Conservation (phyloP, 257 asterid species). For the Capsicum baccatum region DNA sequence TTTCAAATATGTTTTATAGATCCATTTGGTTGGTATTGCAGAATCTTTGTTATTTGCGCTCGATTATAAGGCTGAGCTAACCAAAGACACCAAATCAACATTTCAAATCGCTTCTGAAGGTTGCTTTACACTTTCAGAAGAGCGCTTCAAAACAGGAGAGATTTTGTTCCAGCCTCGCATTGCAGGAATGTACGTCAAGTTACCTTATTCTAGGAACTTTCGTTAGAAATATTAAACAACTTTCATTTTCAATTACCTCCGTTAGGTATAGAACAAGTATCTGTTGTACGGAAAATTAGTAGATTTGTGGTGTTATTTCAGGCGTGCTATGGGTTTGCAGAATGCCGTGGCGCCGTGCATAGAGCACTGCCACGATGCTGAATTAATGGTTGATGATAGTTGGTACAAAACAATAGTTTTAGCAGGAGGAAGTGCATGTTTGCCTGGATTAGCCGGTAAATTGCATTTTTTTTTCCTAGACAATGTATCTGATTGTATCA, state of each 20-base stretch:
- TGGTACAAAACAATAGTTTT: slow-evolving; percentile 91
- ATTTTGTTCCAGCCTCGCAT: slow-evolving; percentile 86
- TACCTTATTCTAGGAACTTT: too few relatives aligned
- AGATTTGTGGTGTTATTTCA: slow-evolving; percentile 42
- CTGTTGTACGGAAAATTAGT: slow-evolving; percentile 9
- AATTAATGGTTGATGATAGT: slow-evolving; percentile 62
- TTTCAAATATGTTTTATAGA: slow-evolving; percentile 20
- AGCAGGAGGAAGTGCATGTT: slow-evolving; percentile 91
- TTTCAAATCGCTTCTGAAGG: slow-evolving; percentile 64
- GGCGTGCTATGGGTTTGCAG: slow-evolving; percentile 88
- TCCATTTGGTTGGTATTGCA: slow-evolving; percentile 49
- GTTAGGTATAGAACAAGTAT: too few relatives aligned
- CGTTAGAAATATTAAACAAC: too few relatives aligned
- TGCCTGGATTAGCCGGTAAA: slow-evolving; percentile 96
- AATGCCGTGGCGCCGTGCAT: slow-evolving; percentile 87
- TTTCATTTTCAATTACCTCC: too few relatives aligned
- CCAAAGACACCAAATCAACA: slow-evolving; percentile 72
- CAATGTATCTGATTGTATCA: slow-evolving; percentile 20
- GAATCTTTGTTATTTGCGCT: slow-evolving; percentile 90
- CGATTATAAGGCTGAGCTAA: slow-evolving; percentile 88
- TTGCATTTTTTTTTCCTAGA: slow-evolving; percentile 28
- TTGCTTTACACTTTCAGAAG: slow-evolving; percentile 75
- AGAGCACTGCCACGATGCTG: slow-evolving; percentile 92
- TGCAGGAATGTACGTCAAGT: slow-evolving; percentile 76
- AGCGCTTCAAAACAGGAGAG: slow-evolving; percentile 97